Percentiles rank a stretch among this genome's conserved stretches.
phyloP scores from a whole-genome alignment of 2,329 filamentous ascomycete genomes.

The Paracoccidioides brasiliensis region DNA sequence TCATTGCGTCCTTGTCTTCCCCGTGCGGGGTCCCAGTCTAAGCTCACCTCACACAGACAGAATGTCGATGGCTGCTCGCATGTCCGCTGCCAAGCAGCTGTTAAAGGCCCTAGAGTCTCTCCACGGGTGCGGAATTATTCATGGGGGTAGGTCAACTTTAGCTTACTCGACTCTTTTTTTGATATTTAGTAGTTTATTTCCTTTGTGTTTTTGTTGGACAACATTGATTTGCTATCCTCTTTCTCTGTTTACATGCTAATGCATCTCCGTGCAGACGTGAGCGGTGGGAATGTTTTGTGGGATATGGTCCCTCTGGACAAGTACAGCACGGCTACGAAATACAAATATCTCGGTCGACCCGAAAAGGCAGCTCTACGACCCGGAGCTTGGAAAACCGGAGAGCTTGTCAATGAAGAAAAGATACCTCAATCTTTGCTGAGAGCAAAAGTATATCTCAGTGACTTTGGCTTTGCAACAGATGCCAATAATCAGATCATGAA shows the following conservation, averaged over 20 bases:
- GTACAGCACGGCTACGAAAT: neutral
- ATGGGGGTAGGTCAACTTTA: neutral
- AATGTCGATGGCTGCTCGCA: slow-evolving; percentile 1
- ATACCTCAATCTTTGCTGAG: slow-evolving; percentile 5
- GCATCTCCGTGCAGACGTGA: neutral
- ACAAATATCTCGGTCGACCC: neutral
- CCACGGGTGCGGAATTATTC: slow-evolving; percentile 2
- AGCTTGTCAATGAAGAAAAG: slow-evolving; percentile 1
- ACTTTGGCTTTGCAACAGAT: slow-evolving; percentile 8
- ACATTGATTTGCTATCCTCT: neutral
- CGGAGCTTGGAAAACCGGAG: slow-evolving; percentile 1
- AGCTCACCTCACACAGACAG: neutral
- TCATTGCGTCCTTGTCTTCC: slow-evolving; percentile 9
- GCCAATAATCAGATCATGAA: neutral
- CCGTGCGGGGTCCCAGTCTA: neutral
- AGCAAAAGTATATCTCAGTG: slow-evolving; percentile 7
- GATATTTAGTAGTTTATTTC: too few relatives aligned
- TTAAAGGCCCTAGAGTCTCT: slow-evolving; percentile 1
- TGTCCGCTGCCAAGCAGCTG: slow-evolving; percentile 3
- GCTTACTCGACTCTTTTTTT: too few relatives aligned
- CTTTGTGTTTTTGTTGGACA: too few relatives aligned
- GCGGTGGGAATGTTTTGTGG: slow-evolving; percentile 2
- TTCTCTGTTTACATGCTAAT: neutral
- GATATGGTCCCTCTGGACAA: neutral
- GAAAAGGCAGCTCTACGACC: neutral